phyloP scores from a whole-genome alignment of 139 green algal species.

The Volvox reticuliferus region DNA sequence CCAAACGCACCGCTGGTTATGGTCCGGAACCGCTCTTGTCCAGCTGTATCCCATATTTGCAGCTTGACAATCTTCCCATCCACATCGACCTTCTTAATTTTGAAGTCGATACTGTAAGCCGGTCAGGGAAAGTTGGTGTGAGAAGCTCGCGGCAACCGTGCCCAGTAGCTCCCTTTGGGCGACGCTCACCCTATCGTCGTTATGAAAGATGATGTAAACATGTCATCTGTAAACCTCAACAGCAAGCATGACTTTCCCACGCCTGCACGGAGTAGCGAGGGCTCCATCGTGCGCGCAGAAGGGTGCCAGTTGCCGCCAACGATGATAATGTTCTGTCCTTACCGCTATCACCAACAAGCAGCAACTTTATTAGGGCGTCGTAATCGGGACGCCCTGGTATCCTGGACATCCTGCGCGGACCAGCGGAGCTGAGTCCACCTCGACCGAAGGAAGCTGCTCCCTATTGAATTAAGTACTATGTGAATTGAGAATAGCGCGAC shows the following conservation, averaged over 20 bases:
- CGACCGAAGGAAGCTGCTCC: too few species aligned
- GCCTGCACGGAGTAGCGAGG: slow-evolving; percentile 65
- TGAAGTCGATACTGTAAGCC: slow-evolving; percentile 96
- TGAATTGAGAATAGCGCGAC: too few species aligned
- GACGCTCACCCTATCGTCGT: slow-evolving; percentile 94
- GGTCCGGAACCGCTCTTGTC: slow-evolving; percentile 97
- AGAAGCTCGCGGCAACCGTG: too few species aligned
- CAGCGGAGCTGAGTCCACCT: not conserved
- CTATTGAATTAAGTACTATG: too few species aligned
- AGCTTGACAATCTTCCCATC: slow-evolving; percentile 97
- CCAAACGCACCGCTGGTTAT: slow-evolving; percentile 90
- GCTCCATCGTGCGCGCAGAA: not conserved
- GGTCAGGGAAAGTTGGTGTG: too few species aligned
- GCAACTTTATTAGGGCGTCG: slow-evolving; percentile 96
- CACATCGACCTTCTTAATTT: slow-evolving; percentile 97
- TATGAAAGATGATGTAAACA: slow-evolving; percentile 97
- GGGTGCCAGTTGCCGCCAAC: not conserved
- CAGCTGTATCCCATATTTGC: slow-evolving; percentile 99
- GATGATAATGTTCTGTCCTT: not conserved
- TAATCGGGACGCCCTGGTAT: slow-evolving; percentile 74
- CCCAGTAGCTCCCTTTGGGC: not conserved
- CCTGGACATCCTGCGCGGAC: not conserved
- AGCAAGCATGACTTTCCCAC: slow-evolving; percentile 98
- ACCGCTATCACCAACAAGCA: slow-evolving; percentile 98
- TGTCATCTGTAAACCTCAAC: slow-evolving; percentile 95